Base-by-base conservation (phyloP, 495 filamentous ascomycete species). In the Parmelia sp. region DNA sequence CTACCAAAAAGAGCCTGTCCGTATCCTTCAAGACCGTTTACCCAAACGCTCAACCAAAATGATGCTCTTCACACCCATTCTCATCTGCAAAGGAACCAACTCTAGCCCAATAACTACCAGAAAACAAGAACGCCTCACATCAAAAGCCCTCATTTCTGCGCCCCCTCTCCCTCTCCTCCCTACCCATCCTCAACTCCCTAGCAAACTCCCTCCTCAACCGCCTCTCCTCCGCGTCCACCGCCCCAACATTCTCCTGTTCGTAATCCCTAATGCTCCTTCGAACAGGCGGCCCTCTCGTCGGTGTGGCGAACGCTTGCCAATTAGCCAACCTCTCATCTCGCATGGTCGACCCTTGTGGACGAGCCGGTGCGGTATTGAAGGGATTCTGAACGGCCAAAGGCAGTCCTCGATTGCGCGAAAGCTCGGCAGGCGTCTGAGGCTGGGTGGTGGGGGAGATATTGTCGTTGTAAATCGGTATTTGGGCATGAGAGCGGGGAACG, bases 401-500 rank as follows among this genome's bases (percentile, higher is more conserved):
- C 5, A 57, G 66, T 14, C 60, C 21, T 29, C 58, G 62, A 23
- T 65, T 27, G 35, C 60, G 44, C 4, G 81, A 79, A 15, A 86
- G 71, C 59, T 82, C 76, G 39, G 74, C 74, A 11, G 83, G 82
- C 12, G 83, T 86, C 63, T 81, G 81, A 23, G 83, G 83, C 66
- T 86, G 83, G 4, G 73, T 74, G 4, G 72, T 73, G 31, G 80
- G 74, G 12, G 82, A 75, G 55, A 82, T 63, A 40, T 67, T 68
- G 65, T 86, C 83, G 66, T 83, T 75, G 68, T 85, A 86, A 35
- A 84, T 70, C 49, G 64, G 53, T 27, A 69, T 60, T 35, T 36
- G 65, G 35, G 49, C 27, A 15, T 65, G 47, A 19, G 60, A 42
- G 19, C 27, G 57, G 45, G 64, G 14, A 23, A 60, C 21, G 49